phyloP scores from a whole-genome alignment of 2,329 filamentous ascomycete species.

The Rosellinia necatrix region DNA sequence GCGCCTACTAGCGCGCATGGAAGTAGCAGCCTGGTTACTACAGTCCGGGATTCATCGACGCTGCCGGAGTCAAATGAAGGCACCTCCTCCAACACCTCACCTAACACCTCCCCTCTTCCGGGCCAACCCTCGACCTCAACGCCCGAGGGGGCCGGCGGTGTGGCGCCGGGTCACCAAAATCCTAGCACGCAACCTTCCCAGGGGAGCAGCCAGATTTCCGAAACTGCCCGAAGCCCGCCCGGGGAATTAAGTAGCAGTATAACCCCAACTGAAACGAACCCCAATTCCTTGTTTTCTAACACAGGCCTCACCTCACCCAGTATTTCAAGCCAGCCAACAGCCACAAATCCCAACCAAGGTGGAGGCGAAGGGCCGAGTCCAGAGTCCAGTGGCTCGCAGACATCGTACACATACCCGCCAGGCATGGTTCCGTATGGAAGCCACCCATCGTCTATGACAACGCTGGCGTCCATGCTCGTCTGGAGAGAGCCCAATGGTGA shows the following conservation, averaged over 20 bases:
- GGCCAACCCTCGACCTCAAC: slow-evolving; percentile 20
- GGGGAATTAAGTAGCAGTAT: slow-evolving; percentile 10
- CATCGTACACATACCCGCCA: slow-evolving; percentile 34
- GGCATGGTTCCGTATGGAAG: slow-evolving; percentile 36
- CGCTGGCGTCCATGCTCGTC: slow-evolving; percentile 32
- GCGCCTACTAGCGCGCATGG: slow-evolving; percentile 2
- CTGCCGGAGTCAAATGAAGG: slow-evolving; percentile 16
- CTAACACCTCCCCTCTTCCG: slow-evolving; percentile 5
- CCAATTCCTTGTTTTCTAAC: slow-evolving; percentile 12
- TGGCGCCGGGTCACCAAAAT: slow-evolving; percentile 25
- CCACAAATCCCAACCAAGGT: slow-evolving; percentile 15
- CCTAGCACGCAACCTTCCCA: slow-evolving; percentile 13
- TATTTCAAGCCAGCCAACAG: slow-evolving; percentile 13
- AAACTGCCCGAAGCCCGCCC: slow-evolving; percentile 3
- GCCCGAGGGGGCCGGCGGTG: slow-evolving; percentile 22
- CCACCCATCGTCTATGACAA: slow-evolving; percentile 31
- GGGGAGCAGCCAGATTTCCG: slow-evolving; percentile 9
- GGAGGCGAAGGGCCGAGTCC: slow-evolving; percentile 11
- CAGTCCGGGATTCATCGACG: slow-evolving; percentile 18
- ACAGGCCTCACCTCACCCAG: slow-evolving; percentile 6
- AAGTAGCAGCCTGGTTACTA: slow-evolving; percentile 4
- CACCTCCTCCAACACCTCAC: slow-evolving; percentile 16
- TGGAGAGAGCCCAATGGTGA: slow-evolving; percentile 30
- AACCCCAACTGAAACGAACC: slow-evolving; percentile 12
- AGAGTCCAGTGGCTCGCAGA: slow-evolving; percentile 18